Conservation (phyloP, 164 flowering plant genomes). For the Nelumbo lutea region DNA sequence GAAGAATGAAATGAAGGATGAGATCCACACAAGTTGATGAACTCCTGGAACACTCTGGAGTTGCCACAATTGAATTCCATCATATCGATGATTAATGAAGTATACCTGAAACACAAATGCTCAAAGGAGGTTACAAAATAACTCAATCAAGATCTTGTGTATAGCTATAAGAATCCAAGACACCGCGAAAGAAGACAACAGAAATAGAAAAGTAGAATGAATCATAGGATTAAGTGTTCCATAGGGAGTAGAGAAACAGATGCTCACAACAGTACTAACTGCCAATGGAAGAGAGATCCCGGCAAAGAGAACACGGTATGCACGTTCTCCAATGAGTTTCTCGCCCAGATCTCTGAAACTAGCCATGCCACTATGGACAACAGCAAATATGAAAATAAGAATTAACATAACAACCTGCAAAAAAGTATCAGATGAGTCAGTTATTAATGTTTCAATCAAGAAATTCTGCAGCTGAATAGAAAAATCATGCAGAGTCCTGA, state of each 20-base stretch:
- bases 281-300: constrained; percentile 88
- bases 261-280: constrained; percentile 79
- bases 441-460: not conserved
- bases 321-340: constrained; percentile 86
- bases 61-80: constrained; percentile 91
- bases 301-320: constrained; percentile 85
- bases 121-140: not conserved
- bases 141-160: not conserved
- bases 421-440: constrained; percentile 6
- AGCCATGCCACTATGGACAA: constrained; percentile 92
- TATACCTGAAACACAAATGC: constrained; percentile 58
- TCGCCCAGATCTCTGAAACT: constrained; percentile 81
- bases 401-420: constrained; percentile 81
- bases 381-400: constrained; percentile 77
- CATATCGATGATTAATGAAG: constrained; percentile 94
- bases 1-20: constrained; percentile 72
- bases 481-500: not conserved
- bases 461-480: not conserved
- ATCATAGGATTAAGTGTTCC: not conserved
- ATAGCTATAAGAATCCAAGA: not conserved
- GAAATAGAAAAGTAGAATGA: not conserved
- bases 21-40: constrained; percentile 72
- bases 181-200: not conserved
- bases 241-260: not conserved
- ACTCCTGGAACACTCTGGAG: constrained; percentile 65